These are phyloP conservation scores for Solanum paucissectum DNA, from an alignment of 257 asterid species.

Conservation along the genomic window DNA sequence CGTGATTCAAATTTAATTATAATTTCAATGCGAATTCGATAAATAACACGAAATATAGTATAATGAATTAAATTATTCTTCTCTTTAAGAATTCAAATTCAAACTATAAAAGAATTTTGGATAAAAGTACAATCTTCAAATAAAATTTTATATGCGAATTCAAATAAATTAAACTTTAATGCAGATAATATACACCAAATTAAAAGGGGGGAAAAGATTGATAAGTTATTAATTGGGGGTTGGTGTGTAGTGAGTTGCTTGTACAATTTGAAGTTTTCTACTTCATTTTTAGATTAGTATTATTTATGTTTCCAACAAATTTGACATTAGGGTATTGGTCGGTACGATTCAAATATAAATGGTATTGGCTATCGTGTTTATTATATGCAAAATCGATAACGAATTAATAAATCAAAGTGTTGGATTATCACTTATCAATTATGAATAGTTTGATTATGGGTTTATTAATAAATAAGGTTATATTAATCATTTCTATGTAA, in stretches of 20 bases:
- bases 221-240: neutral
- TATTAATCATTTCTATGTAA: neutral
- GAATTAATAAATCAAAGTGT: neutral
- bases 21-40: no score
- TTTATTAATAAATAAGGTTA: neutral
- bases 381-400: no score
- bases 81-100: no score
- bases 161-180: no score
- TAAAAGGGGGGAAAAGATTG: no score
- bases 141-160: no score
- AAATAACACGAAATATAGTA: no score
- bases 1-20: rapidly evolving
- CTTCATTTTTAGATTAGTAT: neutral
- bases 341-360: neutral
- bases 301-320: neutral
- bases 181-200: no score
- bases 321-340: neutral
- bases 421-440: neutral
- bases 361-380: neutral
- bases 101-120: no score
- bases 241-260: neutral
- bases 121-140: rapidly evolving
- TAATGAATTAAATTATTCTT: no score
- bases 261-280: neutral
- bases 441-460: neutral